Percentiles rank a stretch among this genome's conserved stretches.
phyloP scores from a whole-genome alignment of 257 asterid genomes.

The Rhazya stricta region DNA sequence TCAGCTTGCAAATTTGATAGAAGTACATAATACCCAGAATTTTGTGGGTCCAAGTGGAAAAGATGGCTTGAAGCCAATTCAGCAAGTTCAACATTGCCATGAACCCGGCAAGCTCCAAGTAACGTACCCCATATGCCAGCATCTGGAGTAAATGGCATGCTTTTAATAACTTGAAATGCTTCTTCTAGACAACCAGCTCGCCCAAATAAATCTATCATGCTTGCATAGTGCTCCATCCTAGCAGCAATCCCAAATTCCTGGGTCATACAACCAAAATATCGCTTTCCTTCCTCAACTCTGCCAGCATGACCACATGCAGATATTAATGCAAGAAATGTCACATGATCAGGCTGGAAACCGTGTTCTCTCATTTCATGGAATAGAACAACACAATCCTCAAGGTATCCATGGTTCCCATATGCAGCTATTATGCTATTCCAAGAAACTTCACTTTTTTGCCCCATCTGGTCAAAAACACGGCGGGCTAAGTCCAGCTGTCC shows the following conservation, averaged over 20 bases:
- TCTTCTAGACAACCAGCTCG: constrained; percentile 66
- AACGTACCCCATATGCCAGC: constrained; percentile 91
- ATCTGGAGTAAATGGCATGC: constrained; percentile 74
- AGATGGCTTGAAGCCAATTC: constrained; percentile 68
- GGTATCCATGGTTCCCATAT: constrained; percentile 69
- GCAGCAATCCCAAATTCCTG: constrained; percentile 45
- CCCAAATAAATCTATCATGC: constrained; percentile 72
- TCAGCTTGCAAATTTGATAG: constrained; percentile 70
- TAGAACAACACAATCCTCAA: constrained; percentile 37
- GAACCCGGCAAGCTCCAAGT: constrained; percentile 73
- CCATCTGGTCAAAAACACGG: constrained; percentile 53
- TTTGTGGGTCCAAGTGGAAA: constrained; percentile 61
- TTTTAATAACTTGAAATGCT: constrained; percentile 41
- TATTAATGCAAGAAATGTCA: constrained; percentile 70
- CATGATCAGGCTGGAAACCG: constrained; percentile 64
- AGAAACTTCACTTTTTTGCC: constrained; percentile 62
- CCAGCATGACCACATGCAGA: constrained; percentile 87
- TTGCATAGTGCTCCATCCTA: constrained; percentile 72
- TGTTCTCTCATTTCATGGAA: constrained; percentile 48
- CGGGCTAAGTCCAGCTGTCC: constrained; percentile 62
- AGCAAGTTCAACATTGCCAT: constrained; percentile 71
- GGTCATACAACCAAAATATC: constrained; percentile 51
- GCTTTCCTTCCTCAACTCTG: constrained; percentile 59
- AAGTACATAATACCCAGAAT: constrained; percentile 80
- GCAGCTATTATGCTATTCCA: constrained; percentile 97